Evolutionary conservation across 805 yeast species (phyloP), one percentile per base, ranked within the genome.

Genomic region (Brettanomyces sp.): DNA sequence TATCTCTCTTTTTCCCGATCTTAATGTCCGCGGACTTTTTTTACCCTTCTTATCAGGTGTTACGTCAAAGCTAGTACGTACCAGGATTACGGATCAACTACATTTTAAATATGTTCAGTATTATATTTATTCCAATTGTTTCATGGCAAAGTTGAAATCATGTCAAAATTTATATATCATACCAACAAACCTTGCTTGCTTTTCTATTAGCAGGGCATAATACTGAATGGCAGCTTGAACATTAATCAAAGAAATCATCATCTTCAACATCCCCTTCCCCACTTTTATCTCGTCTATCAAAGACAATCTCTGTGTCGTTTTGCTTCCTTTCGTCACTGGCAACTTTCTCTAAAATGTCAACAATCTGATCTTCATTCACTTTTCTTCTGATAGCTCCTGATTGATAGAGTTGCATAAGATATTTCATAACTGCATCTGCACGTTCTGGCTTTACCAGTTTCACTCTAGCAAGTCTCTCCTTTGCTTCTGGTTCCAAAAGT

Each of bases 401-500:
- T 49, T 80, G 78, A 7, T 81, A 85, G 61, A 91, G 66, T 54
- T 80, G 78, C 25, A 84, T 66, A 40, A 91, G 67, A 55, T 91
- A 79, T 50, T 82, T 80, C 56, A 91, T 97, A 12, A 89, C 97
- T 3, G 89, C 85, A 44, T 76, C 74, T 1, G 95, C 98, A 47
- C 97, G 72, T 45, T 93, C 98, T 3, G 95, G 95, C 58, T 90
- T 79, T 39, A 91, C 99, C 60, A 93, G 75, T 28, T 88, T 70
- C 18, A 91, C 95, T 48, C 99, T 72, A 18, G 90, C 78, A 41
- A 91, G 70, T 48, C 99, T 73, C 58, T 91, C 97, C 41, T 95
- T 73, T 1, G 98, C 99, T 44, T 74, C 77, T 9, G 91, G 81
- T 46, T 85, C 86, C 40, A 93, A 70, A 21, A 88, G 75, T 52